Conservation (phyloP, 208 protist genomes). For the Strigomonas galati region DNA sequence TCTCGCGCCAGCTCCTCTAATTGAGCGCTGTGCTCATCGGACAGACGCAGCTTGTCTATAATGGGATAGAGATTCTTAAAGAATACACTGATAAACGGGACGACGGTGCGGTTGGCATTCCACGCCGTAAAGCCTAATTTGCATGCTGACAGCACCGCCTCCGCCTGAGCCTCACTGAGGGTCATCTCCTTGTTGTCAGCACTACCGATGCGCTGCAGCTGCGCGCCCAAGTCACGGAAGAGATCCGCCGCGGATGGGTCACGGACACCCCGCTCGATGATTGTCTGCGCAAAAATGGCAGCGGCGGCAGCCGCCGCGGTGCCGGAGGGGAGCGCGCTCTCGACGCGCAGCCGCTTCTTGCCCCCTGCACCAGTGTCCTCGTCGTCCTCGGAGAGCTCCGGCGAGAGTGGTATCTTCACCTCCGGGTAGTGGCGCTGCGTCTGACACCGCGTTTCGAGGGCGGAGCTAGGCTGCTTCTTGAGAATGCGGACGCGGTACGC, state of each 20-base stretch:
- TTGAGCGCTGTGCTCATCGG: slow-evolving; percentile 42
- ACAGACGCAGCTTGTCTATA: slow-evolving; percentile 53
- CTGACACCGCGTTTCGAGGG: slow-evolving; percentile 60
- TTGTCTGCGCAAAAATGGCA: slow-evolving; percentile 61
- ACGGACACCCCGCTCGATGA: slow-evolving; percentile 79
- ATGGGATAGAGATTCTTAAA: slow-evolving; percentile 65
- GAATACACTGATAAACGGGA: slow-evolving; percentile 60
- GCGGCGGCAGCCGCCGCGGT: slow-evolving; percentile 50
- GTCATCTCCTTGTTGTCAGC: slow-evolving; percentile 5
- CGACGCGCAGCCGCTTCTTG: slow-evolving; percentile 35
- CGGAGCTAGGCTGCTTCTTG: slow-evolving; percentile 32
- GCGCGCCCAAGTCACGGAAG: slow-evolving; percentile 56
- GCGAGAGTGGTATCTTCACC: slow-evolving; percentile 63
- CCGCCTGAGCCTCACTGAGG: slow-evolving; percentile 54
- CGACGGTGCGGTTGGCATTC: slow-evolving; percentile 49
- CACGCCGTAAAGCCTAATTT: slow-evolving; percentile 79
- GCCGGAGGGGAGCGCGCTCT: slow-evolving; percentile 52
- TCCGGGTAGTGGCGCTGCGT: slow-evolving; percentile 76
- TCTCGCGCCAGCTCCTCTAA: slow-evolving; percentile 62
- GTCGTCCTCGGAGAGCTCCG: slow-evolving; percentile 27
- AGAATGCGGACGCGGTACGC: slow-evolving; percentile 83
- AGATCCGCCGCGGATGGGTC: slow-evolving; percentile 52
- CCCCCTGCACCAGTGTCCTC: slow-evolving; percentile 16
- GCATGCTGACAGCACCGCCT: slow-evolving; percentile 66
- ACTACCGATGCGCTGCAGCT: slow-evolving; percentile 36